Evolutionary conservation across 1,284 basidiomycete species (phyloP), one percentile per base, ranked within the genome.

Genomic region (Ustilago hordei): DNA sequence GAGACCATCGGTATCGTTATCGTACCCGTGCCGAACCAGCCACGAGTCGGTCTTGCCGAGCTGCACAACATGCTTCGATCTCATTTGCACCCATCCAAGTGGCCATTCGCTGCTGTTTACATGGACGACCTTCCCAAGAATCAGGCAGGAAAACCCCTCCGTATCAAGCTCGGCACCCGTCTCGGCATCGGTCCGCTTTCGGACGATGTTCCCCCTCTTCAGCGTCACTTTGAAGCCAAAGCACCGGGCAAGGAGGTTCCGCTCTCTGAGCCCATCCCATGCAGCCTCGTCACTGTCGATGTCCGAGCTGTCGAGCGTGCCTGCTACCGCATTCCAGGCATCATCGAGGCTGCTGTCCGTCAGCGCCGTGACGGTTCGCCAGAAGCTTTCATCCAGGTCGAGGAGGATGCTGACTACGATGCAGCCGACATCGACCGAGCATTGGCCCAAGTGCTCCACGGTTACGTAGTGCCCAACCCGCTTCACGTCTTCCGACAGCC

Each of bases 41-140:
- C 84, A 11, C 82, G 84, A 11, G 84, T 86, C 63, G 84, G 84
- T 48, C 72, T 86, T 15, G 72, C 81, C n/a, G 84, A 86, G 58
- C 64, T 86, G 34, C 84, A 86, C 68, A 86, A 86, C 67, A 75
- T 83, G 75, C 80, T 86, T 15, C 82, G 84, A 41, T 80, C 78
- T 34, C 79, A 85, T 57, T 57, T 86, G 45, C 84, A 86, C 59
- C 84, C 84, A 3, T 85, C 84, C 48, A 86, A 86, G 63, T 86
- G 84, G 84, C 84, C 84, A 6, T 86, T 86, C 55, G 84, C 81
- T 9, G 79, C 81, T 35, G 84, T 86, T 36, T 86, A 86, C 68
- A 86, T 86, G 84, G 83, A 86, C 60, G 84, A 86, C 47, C 60
- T 86, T 28, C 84, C 84, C 54, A 86, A 86, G 75, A 86, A 86